Evolutionary conservation across 116 monocot species (phyloP), one percentile per base, ranked within the genome.

Genomic region (Posidonia oceanica): DNA sequence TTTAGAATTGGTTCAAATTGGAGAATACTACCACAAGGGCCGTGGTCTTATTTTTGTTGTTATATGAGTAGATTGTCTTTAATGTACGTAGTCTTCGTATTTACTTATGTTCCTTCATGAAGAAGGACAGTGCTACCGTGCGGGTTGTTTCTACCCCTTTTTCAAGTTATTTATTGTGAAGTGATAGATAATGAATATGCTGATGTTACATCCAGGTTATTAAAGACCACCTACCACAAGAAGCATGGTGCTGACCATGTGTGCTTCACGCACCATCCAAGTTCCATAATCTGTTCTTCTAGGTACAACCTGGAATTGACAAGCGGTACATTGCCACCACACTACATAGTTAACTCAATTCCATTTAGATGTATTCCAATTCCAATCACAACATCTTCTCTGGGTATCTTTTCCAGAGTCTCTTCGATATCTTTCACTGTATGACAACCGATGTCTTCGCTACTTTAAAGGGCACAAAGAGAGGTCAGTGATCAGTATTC

Each of bases 181-280:
- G 29, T 29, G 29, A 29, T 29, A 29, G 29, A 29, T 29, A 29
- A 29, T 29, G 29, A 29, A 29, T 29, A 29, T 29, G 29, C 29
- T 29, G 29, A 22, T 71, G 20, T 39, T 74, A n/a, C 18, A 18
- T 79, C 64, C 75, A 98, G 98, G 81, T 80, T 93, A 55, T 63
- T 90, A 74, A 98, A 98, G 85, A 93, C 82, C 10, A 98, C 93
- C 64, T 86, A 90, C 76, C 98, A 93, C 72, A 98, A 88, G 83
- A 93, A 90, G 65, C 90, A 93, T 80, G 98, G 98, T 54, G 84
- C 88, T 69, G 98, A 98, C 67, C 78, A 80, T 56, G 61, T 98
- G 52, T 98, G 90, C 73, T 98, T 98, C 76, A 93, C 93, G 1
- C 98, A 98, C 63, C 98, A 98, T 74, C 93, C 98, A 67, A 98